Conservation (phyloP, 345 rosid genomes). For the Bruguiera gymnorhiza region DNA sequence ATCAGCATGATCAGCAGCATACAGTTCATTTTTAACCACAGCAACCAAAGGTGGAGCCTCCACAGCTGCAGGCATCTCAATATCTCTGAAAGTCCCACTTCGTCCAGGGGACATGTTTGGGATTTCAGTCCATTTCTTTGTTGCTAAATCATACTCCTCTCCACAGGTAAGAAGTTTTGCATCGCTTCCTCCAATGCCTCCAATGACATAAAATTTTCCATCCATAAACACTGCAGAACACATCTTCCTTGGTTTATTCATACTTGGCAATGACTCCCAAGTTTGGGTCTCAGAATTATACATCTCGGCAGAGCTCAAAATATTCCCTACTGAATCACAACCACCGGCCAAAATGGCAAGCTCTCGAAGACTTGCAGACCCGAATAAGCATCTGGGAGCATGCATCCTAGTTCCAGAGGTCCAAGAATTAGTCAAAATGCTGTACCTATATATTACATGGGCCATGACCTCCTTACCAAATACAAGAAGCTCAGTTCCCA, state of each 20-base stretch:
- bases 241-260: conserved; percentile 86
- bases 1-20: conserved; percentile 80
- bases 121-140: conserved; percentile 67
- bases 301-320: conserved; percentile 70
- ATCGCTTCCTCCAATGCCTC: conserved; percentile 66
- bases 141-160: conserved; percentile 72
- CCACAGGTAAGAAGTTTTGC: conserved; percentile 62
- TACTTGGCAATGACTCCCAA: conserved; percentile 59
- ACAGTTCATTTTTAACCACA: conserved; percentile 72
- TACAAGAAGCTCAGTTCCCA: conserved; percentile 90
- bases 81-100: conserved; percentile 35
- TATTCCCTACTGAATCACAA: conserved; percentile 57
- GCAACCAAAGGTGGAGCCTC: conserved; percentile 95
- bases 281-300: conserved; percentile 79
- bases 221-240: conserved; percentile 94
- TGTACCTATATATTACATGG: conserved; percentile 80
- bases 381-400: conserved; percentile 84
- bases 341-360: conserved; percentile 88
- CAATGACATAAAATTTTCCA: conserved; percentile 80
- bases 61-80: conserved; percentile 54
- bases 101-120: conserved; percentile 80
- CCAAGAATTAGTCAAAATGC: conserved; percentile 80
- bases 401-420: conserved; percentile 70
- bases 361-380: conserved; percentile 88
- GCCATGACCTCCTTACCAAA: conserved; percentile 64